These are phyloP conservation scores for Plectosphaerella cucumerina DNA, from an alignment of 2,329 filamentous ascomycete genomes.

Conservation along the genomic window DNA sequence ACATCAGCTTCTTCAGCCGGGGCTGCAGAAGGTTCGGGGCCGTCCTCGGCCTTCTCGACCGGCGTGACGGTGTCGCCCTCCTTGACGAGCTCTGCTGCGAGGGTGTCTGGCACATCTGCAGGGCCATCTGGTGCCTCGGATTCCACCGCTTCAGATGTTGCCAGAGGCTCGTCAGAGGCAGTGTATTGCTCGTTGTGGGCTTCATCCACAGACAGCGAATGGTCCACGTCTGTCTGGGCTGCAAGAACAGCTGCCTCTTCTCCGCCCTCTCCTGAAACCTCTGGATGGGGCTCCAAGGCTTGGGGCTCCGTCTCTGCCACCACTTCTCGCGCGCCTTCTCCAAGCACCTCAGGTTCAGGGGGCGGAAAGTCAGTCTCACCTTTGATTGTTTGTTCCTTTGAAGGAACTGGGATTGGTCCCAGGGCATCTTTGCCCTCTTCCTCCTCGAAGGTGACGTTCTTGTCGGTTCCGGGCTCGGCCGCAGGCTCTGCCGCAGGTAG, in stretches of 20 bases:
- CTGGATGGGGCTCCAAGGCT: conserved; percentile 1
- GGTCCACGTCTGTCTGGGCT: no score
- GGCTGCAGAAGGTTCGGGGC: no score
- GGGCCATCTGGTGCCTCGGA: no score
- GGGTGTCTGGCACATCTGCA: no score
- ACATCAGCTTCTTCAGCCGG: no score
- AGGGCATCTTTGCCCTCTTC: conserved; percentile 14
- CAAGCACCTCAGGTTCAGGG: conserved; percentile 19
- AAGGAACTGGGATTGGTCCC: conserved; percentile 8
- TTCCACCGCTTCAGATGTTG: no score
- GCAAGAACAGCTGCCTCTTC: background rate
- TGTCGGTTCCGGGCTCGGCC: background rate
- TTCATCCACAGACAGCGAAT: no score
- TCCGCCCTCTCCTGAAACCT: background rate
- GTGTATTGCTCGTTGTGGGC: no score
- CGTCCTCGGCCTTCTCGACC: no score
- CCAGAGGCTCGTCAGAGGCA: no score
- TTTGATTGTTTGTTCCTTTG: conserved; percentile 15
- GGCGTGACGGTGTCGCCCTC: no score
- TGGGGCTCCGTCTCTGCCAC: conserved; percentile 1
- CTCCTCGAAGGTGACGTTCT: conserved; percentile 5
- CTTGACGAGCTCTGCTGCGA: no score
- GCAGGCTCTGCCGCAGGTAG: background rate
- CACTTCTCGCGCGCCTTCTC: conserved; percentile 12
- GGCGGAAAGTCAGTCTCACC: conserved; percentile 24